Conservation (phyloP, 129 eudicot genomes). For the Helianthus tuberosus region DNA sequence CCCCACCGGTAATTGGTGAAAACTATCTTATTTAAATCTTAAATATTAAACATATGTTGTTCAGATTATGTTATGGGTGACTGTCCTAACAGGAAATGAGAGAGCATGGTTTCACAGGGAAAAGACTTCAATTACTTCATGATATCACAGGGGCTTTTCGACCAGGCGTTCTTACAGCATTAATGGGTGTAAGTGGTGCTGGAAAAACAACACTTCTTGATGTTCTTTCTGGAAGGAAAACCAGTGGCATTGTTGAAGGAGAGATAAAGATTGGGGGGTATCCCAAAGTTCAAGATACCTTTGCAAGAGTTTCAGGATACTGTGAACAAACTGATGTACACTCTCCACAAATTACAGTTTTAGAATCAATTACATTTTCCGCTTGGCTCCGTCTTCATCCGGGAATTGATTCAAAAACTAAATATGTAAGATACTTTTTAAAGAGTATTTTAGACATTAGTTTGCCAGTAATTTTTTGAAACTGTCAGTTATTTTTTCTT, state of each 20-base stretch:
- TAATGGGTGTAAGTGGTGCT: conserved; percentile 95
- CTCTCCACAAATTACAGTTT: conserved; percentile 79
- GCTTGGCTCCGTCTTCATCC: conserved; percentile 93
- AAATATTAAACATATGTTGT: neutral
- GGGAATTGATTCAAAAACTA: conserved; percentile 57
- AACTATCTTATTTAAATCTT: conserved; percentile 3
- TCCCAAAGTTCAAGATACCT: conserved; percentile 75
- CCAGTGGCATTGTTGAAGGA: conserved; percentile 72
- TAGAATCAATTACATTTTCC: conserved; percentile 77
- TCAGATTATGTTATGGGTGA: conserved; percentile 12
- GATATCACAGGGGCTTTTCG: conserved; percentile 71
- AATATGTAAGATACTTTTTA: conserved; percentile 40
- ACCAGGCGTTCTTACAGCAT: conserved; percentile 88
- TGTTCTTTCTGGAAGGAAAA: conserved; percentile 89
- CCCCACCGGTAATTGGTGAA: conserved; percentile 47
- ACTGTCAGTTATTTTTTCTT: neutral
- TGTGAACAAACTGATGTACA: conserved; percentile 87
- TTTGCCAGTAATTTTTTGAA: neutral
- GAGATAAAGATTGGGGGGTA: conserved; percentile 67
- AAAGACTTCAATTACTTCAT: conserved; percentile 61
- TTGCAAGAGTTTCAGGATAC: conserved; percentile 78
- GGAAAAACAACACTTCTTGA: conserved; percentile 94
- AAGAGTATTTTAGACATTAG: neutral
- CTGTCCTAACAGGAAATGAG: conserved; percentile 56
- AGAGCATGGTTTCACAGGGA: conserved; percentile 50